Base-by-base conservation (phyloP, 2,329 filamentous ascomycete species). In the Teratosphaeria viscida region DNA sequence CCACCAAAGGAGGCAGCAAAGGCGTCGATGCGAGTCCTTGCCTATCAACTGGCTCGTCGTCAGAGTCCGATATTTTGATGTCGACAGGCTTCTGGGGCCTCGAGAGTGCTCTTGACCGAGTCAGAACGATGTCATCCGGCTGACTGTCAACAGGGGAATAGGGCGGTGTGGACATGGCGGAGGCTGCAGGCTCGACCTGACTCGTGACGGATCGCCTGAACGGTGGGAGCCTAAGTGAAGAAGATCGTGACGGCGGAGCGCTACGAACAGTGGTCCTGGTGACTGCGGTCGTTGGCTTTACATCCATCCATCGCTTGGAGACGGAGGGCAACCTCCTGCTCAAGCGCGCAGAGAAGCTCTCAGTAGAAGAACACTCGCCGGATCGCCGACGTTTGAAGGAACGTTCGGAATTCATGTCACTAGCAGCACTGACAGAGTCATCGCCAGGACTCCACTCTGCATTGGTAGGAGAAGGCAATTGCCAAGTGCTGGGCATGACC, bases 191-290 rank as follows among this genome's bases (percentile, higher is more conserved):
- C 58, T 78, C 74, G 67, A 79, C 57, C 61, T 70, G 63, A 64
- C 76, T 78, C 54, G 80, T 79, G 61, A 78, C 76, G 1, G 84
- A 82, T 37, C 81, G 81, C 11, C 89, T 90, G 57, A 89, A 78
- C n/a, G 88, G 92, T 1, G 89, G 91, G 1, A 90, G 88, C 57
- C 88, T 83, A 66, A 89, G 89, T 2, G 90, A 92, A 2, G 86
- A 81, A 7, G 85, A 81, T 55, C 71, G 66, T 7, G 72, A 73
- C 39, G 65, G 63, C 23, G 71, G 71, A 29, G 72, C 71, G 54
- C 71, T 74, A 11, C 66, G 69, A n/a, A 71, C 59, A 39, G 62
- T 62, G 57, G 65, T 60, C 49, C 63, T 65, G 7, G 66, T 65
- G 19, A 64, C 59, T 8, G 67, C 66, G 10, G 61, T 64, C 5